These are phyloP conservation scores for Tricladium varicosporioides DNA, from an alignment of 2,329 filamentous ascomycete species.

Conservation along the genomic window DNA sequence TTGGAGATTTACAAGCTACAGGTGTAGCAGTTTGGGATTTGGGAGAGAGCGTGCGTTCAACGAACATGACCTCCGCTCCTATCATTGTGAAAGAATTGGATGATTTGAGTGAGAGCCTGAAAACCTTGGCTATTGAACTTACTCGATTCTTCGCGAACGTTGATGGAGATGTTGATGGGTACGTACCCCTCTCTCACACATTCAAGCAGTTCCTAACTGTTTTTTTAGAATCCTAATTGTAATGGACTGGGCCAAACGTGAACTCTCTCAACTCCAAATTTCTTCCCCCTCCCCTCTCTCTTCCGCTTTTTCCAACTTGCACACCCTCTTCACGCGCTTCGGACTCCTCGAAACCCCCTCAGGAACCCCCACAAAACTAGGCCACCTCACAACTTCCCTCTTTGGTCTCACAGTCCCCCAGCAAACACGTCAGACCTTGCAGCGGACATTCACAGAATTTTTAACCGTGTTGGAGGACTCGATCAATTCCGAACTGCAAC, in stretches of 20 bases:
- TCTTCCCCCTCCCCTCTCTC: conserved; percentile 62
- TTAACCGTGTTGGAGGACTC: conserved; percentile 84
- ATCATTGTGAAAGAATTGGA: conserved; percentile 86
- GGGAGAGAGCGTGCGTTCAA: conserved; percentile 81
- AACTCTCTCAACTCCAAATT: conserved; percentile 68
- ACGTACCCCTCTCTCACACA: conserved; percentile 31
- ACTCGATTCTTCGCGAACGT: conserved; percentile 92
- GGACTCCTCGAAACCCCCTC: conserved; percentile 56
- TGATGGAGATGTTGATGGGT: conserved; percentile 87
- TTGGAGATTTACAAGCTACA: conserved; percentile 85
- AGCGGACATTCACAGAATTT: conserved; percentile 86
- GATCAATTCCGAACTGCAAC: conserved; percentile 78
- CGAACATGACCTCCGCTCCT: conserved; percentile 86
- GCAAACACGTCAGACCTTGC: conserved; percentile 74
- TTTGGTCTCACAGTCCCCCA: conserved; percentile 81
- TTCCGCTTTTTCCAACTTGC: conserved; percentile 77
- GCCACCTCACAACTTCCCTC: conserved; percentile 65
- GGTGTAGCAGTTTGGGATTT: conserved; percentile 94
- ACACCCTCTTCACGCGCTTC: conserved; percentile 68
- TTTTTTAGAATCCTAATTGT: conserved; percentile 73
- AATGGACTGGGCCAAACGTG: conserved; percentile 93
- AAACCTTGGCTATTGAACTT: conserved; percentile 78
- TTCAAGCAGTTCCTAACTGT: conserved; percentile 17
- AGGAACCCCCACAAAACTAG: conserved; percentile 65
- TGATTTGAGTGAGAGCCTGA: conserved; percentile 80